Conservation (phyloP, 768 basidiomycete species). For the Tylopilus intermedius region DNA sequence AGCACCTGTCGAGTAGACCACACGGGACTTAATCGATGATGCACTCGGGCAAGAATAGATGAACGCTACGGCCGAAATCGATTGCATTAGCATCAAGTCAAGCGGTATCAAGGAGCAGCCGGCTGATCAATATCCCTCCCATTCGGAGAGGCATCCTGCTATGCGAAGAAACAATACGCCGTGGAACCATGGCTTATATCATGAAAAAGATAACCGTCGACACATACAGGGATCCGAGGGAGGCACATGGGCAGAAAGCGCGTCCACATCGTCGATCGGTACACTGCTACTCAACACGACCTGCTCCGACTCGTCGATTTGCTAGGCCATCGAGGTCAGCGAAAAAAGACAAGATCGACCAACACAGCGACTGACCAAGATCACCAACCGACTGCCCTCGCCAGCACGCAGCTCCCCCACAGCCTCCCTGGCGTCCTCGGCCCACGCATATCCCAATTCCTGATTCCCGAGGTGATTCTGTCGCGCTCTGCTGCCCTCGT, state of each 20-base stretch:
- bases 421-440: conserved; percentile 56
- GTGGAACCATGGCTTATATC: not conserved
- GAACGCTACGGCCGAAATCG: conserved; percentile 51
- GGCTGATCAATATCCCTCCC: conserved; percentile 58
- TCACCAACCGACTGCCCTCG: conserved; percentile 49
- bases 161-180: conserved; percentile 65
- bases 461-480: conserved; percentile 55
- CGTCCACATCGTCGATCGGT: conserved; percentile 35
- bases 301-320: conserved; percentile 62
- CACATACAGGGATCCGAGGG: conserved; percentile 49
- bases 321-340: conserved; percentile 35
- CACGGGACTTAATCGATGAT: conserved; percentile 79
- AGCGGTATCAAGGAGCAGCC: not conserved
- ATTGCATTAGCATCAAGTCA: not conserved
- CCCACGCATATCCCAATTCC: conserved; percentile 65
- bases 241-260: conserved; percentile 49
- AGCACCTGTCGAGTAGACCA: conserved; percentile 84
- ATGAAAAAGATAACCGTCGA: not conserved
- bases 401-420: conserved; percentile 51
- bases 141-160: conserved; percentile 46
- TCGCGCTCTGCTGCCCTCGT: conserved; percentile 55
- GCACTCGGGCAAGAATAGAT: conserved; percentile 86
- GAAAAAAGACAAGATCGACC: conserved; percentile 23
- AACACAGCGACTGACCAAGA: conserved; percentile 51
- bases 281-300: conserved; percentile 45